A percentile compares a stretch with the other conserved stretches of the same genome.
phyloP scores from a whole-genome alignment of 78 protist species.

The Chrysochromulina tobinii region DNA sequence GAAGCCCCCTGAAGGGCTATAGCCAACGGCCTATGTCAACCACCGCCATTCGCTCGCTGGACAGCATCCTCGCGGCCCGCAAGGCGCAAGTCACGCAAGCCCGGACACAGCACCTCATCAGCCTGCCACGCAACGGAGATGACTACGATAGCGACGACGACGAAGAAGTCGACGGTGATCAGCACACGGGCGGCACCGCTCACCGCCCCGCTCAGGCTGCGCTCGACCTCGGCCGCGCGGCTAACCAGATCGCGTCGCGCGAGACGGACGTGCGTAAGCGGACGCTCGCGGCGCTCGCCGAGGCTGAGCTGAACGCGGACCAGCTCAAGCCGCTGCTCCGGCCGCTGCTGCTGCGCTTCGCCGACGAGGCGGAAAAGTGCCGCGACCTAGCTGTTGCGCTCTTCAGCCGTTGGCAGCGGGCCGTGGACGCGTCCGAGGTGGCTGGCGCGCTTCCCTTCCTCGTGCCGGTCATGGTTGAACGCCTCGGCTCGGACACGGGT shows the following conservation, averaged over 20 bases:
- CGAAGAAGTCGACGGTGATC: neutral
- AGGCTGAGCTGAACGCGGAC: neutral
- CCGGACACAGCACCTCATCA: neutral
- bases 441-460: conserved; percentile 10
- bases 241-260: neutral
- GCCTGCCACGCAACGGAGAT: neutral
- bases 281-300: neutral
- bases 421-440: neutral
- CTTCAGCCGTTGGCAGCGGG: neutral
- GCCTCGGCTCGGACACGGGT: neutral
- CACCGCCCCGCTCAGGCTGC: neutral
- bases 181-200: neutral
- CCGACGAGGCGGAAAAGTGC: neutral
- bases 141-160: neutral
- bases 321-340: neutral
- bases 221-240: neutral
- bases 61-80: neutral
- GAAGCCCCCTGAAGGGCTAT: too few species aligned
- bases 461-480: conserved; percentile 1
- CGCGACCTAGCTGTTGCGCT: neutral
- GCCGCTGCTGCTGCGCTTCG: conserved; percentile 19
- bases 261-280: neutral
- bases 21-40: too few species aligned
- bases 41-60: too few species aligned
- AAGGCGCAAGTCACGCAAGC: neutral